phyloP scores from a whole-genome alignment of 2,329 filamentous ascomycete genomes.

The Apiospora hydei region DNA sequence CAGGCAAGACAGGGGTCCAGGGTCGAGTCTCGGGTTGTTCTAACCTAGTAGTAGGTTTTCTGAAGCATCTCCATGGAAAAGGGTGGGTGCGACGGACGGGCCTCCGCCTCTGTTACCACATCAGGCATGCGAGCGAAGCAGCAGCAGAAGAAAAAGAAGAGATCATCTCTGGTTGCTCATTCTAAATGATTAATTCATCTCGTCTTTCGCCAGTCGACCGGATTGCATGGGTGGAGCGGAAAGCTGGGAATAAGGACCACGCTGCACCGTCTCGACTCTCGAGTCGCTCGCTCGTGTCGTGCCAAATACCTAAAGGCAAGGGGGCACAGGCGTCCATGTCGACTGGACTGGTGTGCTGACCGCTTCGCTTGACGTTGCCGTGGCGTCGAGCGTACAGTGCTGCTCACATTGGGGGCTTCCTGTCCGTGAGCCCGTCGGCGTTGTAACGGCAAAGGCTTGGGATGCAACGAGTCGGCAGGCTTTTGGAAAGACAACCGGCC shows the following conservation, averaged over 20 bases:
- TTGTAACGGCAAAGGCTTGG: conserved; percentile 19
- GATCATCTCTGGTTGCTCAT: background rate
- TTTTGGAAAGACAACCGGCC: conserved; percentile 30
- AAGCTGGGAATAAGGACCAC: conserved; percentile 7
- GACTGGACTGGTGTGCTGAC: no score
- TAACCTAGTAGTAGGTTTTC: background rate
- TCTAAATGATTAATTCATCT: background rate
- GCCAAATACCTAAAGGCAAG: background rate
- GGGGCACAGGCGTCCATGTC: no score
- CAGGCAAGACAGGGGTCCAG: conserved; percentile 2
- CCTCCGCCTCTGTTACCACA: conserved; percentile 13
- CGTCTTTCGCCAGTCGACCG: background rate
- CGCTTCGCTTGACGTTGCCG: background rate
- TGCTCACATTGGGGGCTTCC: conserved; percentile 4
- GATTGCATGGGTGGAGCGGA: background rate
- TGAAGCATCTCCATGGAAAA: background rate
- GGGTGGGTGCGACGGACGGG: background rate
- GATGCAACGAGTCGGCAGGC: conserved; percentile 31
- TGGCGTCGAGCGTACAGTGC: background rate
- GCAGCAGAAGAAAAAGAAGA: background rate
- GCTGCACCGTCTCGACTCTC: background rate
- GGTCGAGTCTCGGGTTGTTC: background rate
- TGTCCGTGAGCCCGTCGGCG: background rate
- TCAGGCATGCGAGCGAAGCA: background rate
- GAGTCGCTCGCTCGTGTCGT: background rate